Percentiles rank a stretch among this genome's conserved stretches.
Conservation (phyloP, 2,329 filamentous ascomycete genomes). For the Akanthomyces lecanii region DNA sequence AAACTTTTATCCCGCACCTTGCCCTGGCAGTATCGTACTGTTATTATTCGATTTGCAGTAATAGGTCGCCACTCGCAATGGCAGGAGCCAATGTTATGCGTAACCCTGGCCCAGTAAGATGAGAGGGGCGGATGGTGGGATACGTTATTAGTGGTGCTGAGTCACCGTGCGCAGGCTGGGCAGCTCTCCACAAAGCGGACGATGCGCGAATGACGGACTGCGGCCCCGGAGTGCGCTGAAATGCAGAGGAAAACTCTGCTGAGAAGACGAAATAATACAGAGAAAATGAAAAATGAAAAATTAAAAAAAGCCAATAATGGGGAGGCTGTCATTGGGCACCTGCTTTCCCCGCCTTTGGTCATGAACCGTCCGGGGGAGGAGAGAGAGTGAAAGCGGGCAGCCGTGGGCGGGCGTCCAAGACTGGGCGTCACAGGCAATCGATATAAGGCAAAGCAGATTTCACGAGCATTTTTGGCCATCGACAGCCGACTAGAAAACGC, state of each 20-base stretch:
- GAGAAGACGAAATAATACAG: not conserved
- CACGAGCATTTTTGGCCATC: slow-evolving; percentile 6
- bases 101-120: slow-evolving; percentile 3
- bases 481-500: slow-evolving; percentile 2
- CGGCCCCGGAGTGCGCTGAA: not conserved
- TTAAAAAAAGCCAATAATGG: not conserved
- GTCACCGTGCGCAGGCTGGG: slow-evolving; percentile 10
- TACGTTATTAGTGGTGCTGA: not conserved
- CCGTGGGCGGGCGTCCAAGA: not conserved
- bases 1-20: not conserved
- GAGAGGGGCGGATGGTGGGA: not conserved
- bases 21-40: not conserved
- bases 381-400: not conserved
- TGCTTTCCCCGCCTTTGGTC: slow-evolving; percentile 9
- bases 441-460: not conserved
- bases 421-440: not conserved
- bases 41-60: not conserved
- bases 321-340: not conserved
- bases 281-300: not conserved
- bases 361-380: not conserved
- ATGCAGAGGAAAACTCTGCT: slow-evolving; percentile 3
- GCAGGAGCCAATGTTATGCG: slow-evolving; percentile 6
- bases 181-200: not conserved
- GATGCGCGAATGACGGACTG: not conserved
- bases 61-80: not conserved